Percentiles rank a stretch among this genome's conserved stretches.
Evolutionary conservation across 2,329 filamentous ascomycete genomes (phyloP).

Genomic region (Bretziella fagacearum): DNA sequence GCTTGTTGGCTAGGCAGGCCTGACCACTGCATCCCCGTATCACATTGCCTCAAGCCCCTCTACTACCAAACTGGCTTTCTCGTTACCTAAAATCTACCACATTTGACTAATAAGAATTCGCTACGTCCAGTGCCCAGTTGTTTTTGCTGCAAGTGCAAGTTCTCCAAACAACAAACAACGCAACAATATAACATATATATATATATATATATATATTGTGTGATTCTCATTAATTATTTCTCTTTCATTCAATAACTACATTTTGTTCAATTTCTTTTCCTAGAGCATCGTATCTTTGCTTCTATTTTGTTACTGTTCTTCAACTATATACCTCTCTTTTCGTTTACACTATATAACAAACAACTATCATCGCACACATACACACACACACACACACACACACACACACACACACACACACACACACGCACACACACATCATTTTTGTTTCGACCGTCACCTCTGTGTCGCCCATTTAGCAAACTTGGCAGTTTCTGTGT

Average conservation of each 20-base stretch:
- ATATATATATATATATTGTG: background rate
- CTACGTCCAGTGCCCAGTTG: background rate
- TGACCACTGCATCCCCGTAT: conserved; percentile 11
- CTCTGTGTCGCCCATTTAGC: background rate
- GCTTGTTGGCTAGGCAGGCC: background rate
- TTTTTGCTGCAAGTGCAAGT: background rate
- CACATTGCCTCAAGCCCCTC: conserved; percentile 8
- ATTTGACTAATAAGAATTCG: conserved; percentile 19
- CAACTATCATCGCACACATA: no score
- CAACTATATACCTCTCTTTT: background rate
- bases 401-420: background rate
- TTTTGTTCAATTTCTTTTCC: conserved; percentile 2
- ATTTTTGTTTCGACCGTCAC: background rate
- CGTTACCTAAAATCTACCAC: conserved; percentile 19
- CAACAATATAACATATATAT: background rate
- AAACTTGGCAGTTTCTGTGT: background rate
- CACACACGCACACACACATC: background rate
- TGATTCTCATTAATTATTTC: background rate
- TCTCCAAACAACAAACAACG: background rate
- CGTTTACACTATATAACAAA: no score
- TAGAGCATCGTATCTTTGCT: background rate
- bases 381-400: background rate
- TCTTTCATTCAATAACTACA: no score
- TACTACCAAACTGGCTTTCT: conserved; percentile 13
- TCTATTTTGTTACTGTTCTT: background rate